Percentiles rank a stretch among this genome's conserved stretches.
Evolutionary conservation across 2,329 filamentous ascomycete genomes (phyloP).

Genomic region (Aureobasidium sp.): DNA sequence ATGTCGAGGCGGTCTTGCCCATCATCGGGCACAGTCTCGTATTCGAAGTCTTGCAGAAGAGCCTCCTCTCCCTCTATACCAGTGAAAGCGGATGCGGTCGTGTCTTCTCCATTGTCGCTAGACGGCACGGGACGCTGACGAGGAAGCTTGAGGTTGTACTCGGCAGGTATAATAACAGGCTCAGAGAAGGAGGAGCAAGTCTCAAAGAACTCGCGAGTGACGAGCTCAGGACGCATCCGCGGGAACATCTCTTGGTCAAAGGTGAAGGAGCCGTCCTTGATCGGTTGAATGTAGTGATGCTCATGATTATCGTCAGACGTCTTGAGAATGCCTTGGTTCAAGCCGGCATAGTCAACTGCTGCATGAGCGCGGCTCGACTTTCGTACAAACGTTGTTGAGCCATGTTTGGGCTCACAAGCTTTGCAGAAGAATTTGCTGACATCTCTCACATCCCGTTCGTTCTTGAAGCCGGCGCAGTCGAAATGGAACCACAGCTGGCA

Average conservation of each 20-base stretch:
- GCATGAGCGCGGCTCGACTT: conserved; percentile 57
- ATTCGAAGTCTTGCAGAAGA: conserved; percentile 35
- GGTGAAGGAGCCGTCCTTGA: conserved; percentile 54
- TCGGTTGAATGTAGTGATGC: conserved; percentile 59
- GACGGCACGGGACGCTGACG: background rate
- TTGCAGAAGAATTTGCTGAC: conserved; percentile 61
- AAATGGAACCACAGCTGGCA: conserved; percentile 63
- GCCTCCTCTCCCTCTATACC: conserved; percentile 15
- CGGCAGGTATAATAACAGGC: conserved; percentile 57
- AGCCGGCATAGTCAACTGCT: conserved; percentile 58
- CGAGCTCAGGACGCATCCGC: conserved; percentile 53
- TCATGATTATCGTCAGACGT: conserved; percentile 55
- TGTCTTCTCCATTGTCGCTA: conserved; percentile 12
- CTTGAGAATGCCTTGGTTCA: conserved; percentile 58
- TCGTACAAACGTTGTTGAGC: conserved; percentile 56
- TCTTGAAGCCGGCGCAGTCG: conserved; percentile 57
- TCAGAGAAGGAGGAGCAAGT: conserved; percentile 54
- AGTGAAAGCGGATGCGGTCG: conserved; percentile 20
- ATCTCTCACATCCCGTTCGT: conserved; percentile 52
- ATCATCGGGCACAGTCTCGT: conserved; percentile 44
- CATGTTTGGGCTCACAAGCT: conserved; percentile 49
- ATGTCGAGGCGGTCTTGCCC: conserved; percentile 59
- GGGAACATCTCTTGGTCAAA: conserved; percentile 55
- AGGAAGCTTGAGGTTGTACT: conserved; percentile 44
- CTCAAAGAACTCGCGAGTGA: conserved; percentile 56